Evolutionary conservation across 192 early-diverging fungal species (phyloP), one percentile per base, ranked within the genome.

Genomic region (Linnemannia schmuckeri): DNA sequence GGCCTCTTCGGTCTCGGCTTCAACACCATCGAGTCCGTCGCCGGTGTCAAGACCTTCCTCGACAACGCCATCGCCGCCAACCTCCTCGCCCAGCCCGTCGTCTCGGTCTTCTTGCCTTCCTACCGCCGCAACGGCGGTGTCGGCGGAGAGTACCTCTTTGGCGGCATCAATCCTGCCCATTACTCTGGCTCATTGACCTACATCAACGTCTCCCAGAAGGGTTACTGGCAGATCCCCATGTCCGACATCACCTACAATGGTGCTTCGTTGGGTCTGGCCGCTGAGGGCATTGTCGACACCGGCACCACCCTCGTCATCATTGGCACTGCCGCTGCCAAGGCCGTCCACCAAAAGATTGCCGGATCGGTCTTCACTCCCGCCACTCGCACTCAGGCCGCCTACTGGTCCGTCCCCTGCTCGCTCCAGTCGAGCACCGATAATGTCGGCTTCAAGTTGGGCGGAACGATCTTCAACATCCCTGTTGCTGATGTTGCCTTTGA

Each of bases 1-100:
- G 94, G 94, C 27, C 85, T 95, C 40, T 79, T 95, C 6, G 94
- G 94, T 61, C 92, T 95, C 24, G 93, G 91, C 13, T 94, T 92
- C 89, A 85, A 93, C 49, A 79, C 79, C 27, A 87, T 91, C n/a
- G 80, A 88, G 12, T 77, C 88, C 30, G 88, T 88, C 22, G 18
- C 49, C 20, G 90, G 88, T 33, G 76, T 85, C 54, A 82, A 85
- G 72, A 90, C 90, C 17, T 91, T 91, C 69, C 74, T 94, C 20
- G 89, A 92, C 72, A 92, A 92, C 74, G 87, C 93, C 63, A 88
- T 92, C 57, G 88, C 90, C n/a, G 89, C 94, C 70, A 82, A 82
- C 52, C 79, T 90, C 41, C 83, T 95, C 4, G 78, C 87, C 30
- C 77, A 90, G 37, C 93, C 94, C 17, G 81, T 93, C 13, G 93